phyloP scores from a whole-genome alignment of 2,329 filamentous ascomycete genomes.

The Venturia asperata region DNA sequence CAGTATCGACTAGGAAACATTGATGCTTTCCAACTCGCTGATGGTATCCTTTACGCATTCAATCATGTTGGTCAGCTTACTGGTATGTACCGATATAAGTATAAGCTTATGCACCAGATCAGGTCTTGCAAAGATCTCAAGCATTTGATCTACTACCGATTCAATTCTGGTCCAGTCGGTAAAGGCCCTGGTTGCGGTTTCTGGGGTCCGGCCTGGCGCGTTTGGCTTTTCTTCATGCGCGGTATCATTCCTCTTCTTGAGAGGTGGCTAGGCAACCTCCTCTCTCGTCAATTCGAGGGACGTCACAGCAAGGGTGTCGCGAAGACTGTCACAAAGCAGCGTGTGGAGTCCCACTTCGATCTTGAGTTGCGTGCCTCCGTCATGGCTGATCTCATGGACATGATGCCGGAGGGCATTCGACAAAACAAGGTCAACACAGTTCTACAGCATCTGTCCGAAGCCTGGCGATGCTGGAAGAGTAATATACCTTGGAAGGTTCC shows the following conservation, averaged over 20 bases:
- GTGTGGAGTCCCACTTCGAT: slow-evolving; percentile 97
- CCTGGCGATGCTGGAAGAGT: slow-evolving; percentile 99
- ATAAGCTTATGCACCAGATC: slow-evolving; percentile 99
- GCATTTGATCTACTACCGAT: slow-evolving; percentile 97
- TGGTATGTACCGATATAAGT: slow-evolving; percentile 99
- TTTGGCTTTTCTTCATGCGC: slow-evolving; percentile 99
- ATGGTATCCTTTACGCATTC: slow-evolving; percentile 98
- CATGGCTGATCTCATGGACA: slow-evolving; percentile 98
- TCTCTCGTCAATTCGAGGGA: slow-evolving; percentile 96
- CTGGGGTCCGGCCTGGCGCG: slow-evolving; percentile 97
- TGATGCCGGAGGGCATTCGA: slow-evolving; percentile 99
- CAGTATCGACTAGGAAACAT: slow-evolving; percentile 97
- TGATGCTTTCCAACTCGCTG: slow-evolving; percentile 95
- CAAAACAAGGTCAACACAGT: slow-evolving; percentile 99
- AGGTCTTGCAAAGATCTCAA: slow-evolving; percentile 98
- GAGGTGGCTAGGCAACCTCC: slow-evolving; percentile 91
- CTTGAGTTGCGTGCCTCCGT: slow-evolving; percentile 94
- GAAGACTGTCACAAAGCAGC: slow-evolving; percentile 98
- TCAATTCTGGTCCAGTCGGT: slow-evolving; percentile 93
- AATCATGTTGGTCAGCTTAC: slow-evolving; percentile 98
- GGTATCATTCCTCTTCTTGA: slow-evolving; percentile 95
- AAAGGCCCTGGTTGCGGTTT: slow-evolving; percentile 98
- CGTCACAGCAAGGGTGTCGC: slow-evolving; percentile 98
- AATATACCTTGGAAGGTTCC: slow-evolving; percentile 99
- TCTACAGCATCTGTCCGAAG: slow-evolving; percentile 91